Base-by-base conservation (phyloP, 805 yeast species). In the Candida awuae region DNA sequence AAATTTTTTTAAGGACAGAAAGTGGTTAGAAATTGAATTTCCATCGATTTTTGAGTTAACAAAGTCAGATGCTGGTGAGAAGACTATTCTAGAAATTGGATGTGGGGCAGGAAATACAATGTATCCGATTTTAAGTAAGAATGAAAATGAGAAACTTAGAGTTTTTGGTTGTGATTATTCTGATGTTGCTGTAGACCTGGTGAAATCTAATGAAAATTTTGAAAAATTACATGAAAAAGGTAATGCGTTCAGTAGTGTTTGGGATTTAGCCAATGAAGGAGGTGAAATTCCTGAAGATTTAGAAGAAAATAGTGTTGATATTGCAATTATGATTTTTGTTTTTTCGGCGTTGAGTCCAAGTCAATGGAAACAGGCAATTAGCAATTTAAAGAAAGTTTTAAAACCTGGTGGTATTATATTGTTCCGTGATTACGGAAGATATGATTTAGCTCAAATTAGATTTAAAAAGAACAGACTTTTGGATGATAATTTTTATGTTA, bases 21-120 rank as follows among this genome's bases (percentile, higher is more conserved):
- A 85, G 55, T 92, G 98, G 98, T 68, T 92, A 43, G 86, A 84
- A 56, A 81, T 90, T 34, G 98, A 92, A 63, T 92, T 92, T 47
- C 98, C 98, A 1, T 65, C 75, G 12, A 62, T 92, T 26, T 90
- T 82, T 54, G 80, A 79, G 44, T 82, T 85, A 6, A 85, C 95
- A 4, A 75, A 76, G 45, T 71, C 73, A 18, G 82, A 79, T 48
- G 69, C 80, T 6, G 82, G 86, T n/a, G 74, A 80, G 4, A 70
- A 71, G 17, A 76, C 80, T 3, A 80, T 92, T 25, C 69, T 92
- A 39, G 98, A 92, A 60, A 81, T 92, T 34, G 98, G 98, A 3
- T 92, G 98, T 63, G 98, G 98, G 41, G 97, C 96, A 5, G 98
- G 98, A 9, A 92, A 92, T 59, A 92, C 98, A 0, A 73, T 92